phyloP scores from a whole-genome alignment of 2,329 filamentous ascomycete genomes.

The Xylaria sp. region DNA sequence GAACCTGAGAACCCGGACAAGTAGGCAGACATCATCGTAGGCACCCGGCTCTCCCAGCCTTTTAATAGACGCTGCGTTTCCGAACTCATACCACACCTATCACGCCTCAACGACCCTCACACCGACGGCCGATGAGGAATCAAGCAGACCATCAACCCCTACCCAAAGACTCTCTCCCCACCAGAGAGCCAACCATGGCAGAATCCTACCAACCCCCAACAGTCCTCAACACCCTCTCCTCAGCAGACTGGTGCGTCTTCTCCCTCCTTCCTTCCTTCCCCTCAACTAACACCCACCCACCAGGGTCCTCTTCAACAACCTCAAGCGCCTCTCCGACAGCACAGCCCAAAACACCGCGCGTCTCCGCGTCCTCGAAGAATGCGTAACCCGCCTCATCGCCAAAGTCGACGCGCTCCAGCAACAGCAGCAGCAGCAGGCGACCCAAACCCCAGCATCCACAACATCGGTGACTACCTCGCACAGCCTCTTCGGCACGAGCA shows the following conservation, averaged over 20 bases:
- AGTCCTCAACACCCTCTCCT: neutral
- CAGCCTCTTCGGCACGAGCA: neutral
- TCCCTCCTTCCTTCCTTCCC: neutral
- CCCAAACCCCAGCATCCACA: neutral
- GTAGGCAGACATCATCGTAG: neutral
- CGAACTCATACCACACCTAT: neutral
- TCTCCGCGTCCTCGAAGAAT: neutral
- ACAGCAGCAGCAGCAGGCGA: neutral
- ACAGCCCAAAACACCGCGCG: neutral
- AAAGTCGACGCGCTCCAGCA: neutral
- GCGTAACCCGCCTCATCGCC: neutral
- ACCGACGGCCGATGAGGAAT: neutral
- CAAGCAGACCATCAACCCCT: too few species aligned
- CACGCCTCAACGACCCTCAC: neutral
- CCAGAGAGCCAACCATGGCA: neutral
- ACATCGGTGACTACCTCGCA: neutral
- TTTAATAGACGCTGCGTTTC: neutral
- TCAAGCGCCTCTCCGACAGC: neutral
- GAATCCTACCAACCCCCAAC: neutral
- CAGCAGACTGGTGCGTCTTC: neutral
- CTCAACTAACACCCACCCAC: neutral
- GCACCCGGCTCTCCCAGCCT: neutral
- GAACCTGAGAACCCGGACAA: neutral
- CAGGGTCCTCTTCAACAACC: constrained; percentile 1
- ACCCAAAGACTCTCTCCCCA: neutral